These are phyloP conservation scores for Phytopythium vexans DNA, from an alignment of 352 stramenopile genomes.

Conservation along the genomic window DNA sequence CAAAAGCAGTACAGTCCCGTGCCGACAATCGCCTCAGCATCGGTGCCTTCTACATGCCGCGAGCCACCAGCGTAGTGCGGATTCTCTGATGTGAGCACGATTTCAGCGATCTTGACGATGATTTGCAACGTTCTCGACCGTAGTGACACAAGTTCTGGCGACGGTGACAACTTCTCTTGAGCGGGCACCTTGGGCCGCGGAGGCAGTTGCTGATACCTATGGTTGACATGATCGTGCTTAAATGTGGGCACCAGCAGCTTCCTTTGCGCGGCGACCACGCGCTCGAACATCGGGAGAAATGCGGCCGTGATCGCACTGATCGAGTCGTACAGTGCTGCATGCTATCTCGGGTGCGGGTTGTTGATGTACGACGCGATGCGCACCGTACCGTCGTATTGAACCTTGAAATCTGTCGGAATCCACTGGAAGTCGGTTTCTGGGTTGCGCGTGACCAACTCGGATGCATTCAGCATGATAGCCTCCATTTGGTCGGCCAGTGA, in stretches of 20 bases:
- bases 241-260: background rate
- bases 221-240: constrained; percentile 6
- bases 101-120: constrained; percentile 53
- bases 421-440: constrained; percentile 27
- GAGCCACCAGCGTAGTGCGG: constrained; percentile 31
- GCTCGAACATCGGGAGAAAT: constrained; percentile 43
- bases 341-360: constrained; percentile 34
- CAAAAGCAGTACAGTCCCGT: constrained; percentile 52
- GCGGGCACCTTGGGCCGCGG: constrained; percentile 12
- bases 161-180: background rate
- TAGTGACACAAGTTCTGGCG: constrained; percentile 8
- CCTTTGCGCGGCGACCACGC: constrained; percentile 4
- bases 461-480: constrained; percentile 16
- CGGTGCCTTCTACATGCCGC: constrained; percentile 50
- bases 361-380: constrained; percentile 49
- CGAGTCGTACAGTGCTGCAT: constrained; percentile 23
- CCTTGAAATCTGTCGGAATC: constrained; percentile 31
- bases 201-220: constrained; percentile 10
- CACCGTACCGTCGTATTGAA: constrained; percentile 12
- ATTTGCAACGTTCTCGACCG: constrained; percentile 25
- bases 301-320: constrained; percentile 23
- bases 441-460: constrained; percentile 6
- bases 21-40: constrained; percentile 38
- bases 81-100: constrained; percentile 37
- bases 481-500: constrained; percentile 28